These are phyloP conservation scores for Endocarpon pusillum DNA, from an alignment of 495 filamentous ascomycete genomes.

Conservation along the genomic window DNA sequence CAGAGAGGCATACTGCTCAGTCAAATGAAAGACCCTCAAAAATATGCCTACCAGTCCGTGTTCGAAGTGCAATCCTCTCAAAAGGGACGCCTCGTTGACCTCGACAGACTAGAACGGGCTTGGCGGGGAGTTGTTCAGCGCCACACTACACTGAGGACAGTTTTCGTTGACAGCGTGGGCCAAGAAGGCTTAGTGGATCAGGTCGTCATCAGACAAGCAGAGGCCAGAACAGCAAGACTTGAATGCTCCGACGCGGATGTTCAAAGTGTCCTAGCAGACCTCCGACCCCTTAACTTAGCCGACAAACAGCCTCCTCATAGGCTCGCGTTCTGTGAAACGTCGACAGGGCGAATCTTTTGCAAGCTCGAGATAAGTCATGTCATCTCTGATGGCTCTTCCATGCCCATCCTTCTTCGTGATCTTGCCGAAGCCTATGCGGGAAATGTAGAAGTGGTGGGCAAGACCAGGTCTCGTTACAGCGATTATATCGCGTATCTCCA, in stretches of 20 bases:
- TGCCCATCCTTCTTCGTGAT: slow-evolving; percentile 13
- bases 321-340: slow-evolving; percentile 16
- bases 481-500: slow-evolving; percentile 24
- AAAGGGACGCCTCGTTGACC: slow-evolving; percentile 14
- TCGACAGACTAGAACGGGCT: slow-evolving; percentile 21
- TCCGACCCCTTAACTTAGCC: slow-evolving; percentile 21
- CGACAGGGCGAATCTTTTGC: slow-evolving; percentile 11
- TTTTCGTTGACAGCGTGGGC: slow-evolving; percentile 25
- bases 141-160: slow-evolving; percentile 29
- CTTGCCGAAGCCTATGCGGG: slow-evolving; percentile 26
- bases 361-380: slow-evolving; percentile 31
- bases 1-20: slow-evolving; percentile 25
- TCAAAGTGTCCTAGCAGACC: slow-evolving; percentile 2
- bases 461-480: slow-evolving; percentile 19
- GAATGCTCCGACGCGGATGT: slow-evolving; percentile 4
- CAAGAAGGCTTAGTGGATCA: slow-evolving; percentile 22
- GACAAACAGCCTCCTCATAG: slow-evolving; percentile 19
- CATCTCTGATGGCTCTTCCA: slow-evolving; percentile 18
- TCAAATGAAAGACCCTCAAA: slow-evolving; percentile 18
- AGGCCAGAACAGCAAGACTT: slow-evolving; percentile 3
- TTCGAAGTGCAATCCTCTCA: slow-evolving; percentile 5
- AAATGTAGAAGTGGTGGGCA: slow-evolving; percentile 11
- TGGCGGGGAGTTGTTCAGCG: slow-evolving; percentile 30
- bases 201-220: slow-evolving; percentile 19
- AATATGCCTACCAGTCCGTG: slow-evolving; percentile 13